Conservation (phyloP, 306 rosid genomes). For the Glycine tomentella region DNA sequence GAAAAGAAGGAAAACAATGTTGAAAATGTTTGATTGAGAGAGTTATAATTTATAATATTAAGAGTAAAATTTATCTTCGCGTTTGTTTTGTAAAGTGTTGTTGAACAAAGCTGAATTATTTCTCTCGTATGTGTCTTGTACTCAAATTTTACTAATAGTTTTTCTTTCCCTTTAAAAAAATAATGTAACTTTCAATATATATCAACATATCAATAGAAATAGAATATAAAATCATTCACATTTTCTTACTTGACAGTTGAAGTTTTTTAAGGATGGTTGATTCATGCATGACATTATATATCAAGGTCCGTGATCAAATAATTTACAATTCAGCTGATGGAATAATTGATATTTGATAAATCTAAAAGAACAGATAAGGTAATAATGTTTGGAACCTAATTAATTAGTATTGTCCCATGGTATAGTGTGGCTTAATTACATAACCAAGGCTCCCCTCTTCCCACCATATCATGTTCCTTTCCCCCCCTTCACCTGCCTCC, state of each 20-base stretch:
- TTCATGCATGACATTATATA: neutral
- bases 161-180: neutral
- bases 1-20: too few relatives aligned
- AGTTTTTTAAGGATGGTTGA: neutral
- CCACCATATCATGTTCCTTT: constrained; percentile 46
- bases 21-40: too few relatives aligned
- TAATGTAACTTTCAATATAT: neutral
- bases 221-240: neutral
- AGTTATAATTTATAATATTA: too few relatives aligned
- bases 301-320: neutral
- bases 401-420: constrained; percentile 4
- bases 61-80: too few relatives aligned
- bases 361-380: neutral
- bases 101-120: too few relatives aligned
- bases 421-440: neutral
- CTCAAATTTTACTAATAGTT: neutral
- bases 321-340: neutral
- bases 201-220: neutral
- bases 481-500: constrained; percentile 48
- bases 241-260: neutral
- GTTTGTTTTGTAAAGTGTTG: too few relatives aligned
- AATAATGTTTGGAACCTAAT: constrained; percentile 32
- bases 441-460: constrained; percentile 25
- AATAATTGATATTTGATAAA: neutral
- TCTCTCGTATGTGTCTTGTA: neutral